Evolutionary conservation across 768 basidiomycete genomes (phyloP).

Genomic region (Amanita subjunquillea): DNA sequence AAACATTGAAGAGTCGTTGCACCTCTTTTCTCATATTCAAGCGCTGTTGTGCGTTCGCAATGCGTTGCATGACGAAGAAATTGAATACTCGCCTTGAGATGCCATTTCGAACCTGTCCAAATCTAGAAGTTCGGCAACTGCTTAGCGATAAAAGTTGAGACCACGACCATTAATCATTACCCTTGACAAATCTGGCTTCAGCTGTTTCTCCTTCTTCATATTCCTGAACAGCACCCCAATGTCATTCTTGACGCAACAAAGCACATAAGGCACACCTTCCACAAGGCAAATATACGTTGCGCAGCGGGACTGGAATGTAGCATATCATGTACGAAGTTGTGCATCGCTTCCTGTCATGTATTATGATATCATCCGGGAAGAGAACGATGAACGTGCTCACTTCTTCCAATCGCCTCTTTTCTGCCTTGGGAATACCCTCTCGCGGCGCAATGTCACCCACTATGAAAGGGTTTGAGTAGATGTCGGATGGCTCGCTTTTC

Average conservation of each 20-base stretch:
- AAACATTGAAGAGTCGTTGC: constrained; percentile 54
- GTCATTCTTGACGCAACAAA: background rate
- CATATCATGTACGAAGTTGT: constrained; percentile 84
- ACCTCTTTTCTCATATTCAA: constrained; percentile 56
- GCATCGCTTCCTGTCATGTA: constrained; percentile 70
- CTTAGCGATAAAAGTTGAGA: background rate
- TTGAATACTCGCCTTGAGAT: constrained; percentile 46
- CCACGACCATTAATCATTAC: constrained; percentile 18
- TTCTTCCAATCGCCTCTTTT: constrained; percentile 70
- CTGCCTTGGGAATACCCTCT: constrained; percentile 74
- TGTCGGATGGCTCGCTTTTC: background rate
- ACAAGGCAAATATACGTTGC: constrained; percentile 55
- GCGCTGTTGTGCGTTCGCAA: constrained; percentile 28
- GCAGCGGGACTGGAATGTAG: constrained; percentile 67
- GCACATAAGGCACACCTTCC: constrained; percentile 40
- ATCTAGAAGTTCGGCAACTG: constrained; percentile 30
- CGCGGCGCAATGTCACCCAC: constrained; percentile 93
- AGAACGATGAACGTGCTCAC: constrained; percentile 23
- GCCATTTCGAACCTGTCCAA: constrained; percentile 87
- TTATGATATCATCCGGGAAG: background rate
- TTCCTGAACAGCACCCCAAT: constrained; percentile 36
- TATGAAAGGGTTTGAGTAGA: constrained; percentile 13
- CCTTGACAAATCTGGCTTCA: constrained; percentile 86
- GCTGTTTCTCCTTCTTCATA: constrained; percentile 67
- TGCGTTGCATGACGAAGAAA: background rate